Evolutionary conservation across 768 basidiomycete genomes (phyloP).

Genomic region (Termitomyces bulborhizus): DNA sequence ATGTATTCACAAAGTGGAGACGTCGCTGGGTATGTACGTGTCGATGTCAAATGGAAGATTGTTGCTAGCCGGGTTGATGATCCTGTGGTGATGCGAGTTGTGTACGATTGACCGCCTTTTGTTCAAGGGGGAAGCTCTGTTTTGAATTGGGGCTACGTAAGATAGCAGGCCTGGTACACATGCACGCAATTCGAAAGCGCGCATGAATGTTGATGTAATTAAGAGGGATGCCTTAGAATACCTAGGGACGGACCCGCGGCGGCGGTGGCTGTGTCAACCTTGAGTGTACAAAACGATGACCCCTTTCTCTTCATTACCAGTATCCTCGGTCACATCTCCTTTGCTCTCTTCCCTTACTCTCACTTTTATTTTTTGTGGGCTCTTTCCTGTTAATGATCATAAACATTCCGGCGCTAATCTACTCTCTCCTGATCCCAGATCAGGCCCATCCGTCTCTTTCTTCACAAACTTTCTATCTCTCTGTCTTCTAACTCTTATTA

Average conservation of each 20-base stretch:
- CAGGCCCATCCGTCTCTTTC: constrained; percentile 10
- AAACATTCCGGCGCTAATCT: neutral
- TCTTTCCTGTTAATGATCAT: constrained; percentile 13
- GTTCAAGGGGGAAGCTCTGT: neutral
- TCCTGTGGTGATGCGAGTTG: neutral
- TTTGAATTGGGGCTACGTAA: neutral
- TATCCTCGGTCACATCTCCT: constrained; percentile 11
- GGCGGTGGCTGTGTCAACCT: constrained; percentile 17
- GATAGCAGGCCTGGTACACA: neutral
- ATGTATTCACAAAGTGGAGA: neutral
- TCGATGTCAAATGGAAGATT: constrained; percentile 16
- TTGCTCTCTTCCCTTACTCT: constrained; percentile 12
- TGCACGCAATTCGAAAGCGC: constrained; percentile 3
- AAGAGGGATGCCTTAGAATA: neutral
- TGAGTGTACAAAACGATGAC: constrained; percentile 12
- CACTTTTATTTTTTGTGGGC: constrained; percentile 14
- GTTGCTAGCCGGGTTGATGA: constrained; percentile 8
- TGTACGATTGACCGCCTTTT: neutral
- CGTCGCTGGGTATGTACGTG: constrained; percentile 2
- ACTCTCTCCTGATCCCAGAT: constrained; percentile 1
- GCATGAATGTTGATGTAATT: constrained; percentile 9
- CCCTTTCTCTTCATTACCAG: constrained; percentile 11
- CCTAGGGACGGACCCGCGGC: constrained; percentile 7
- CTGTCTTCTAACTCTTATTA: constrained; percentile 5
- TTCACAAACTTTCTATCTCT: constrained; percentile 11